Evolutionary conservation across 2,329 filamentous ascomycete genomes (phyloP).

Genomic region (Orbilia blumenaviensis): DNA sequence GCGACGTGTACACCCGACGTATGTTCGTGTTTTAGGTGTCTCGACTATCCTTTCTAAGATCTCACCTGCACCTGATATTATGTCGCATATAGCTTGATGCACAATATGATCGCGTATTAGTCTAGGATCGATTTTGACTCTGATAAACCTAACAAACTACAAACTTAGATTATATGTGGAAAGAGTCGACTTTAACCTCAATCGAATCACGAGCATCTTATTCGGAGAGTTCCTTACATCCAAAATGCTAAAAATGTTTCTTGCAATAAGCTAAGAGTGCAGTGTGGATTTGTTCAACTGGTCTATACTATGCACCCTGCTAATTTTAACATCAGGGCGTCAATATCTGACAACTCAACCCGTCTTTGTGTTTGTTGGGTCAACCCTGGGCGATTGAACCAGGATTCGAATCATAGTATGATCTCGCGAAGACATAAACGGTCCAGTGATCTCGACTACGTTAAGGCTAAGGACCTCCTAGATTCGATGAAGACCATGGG

Average conservation of each 20-base stretch:
- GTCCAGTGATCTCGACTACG: neutral
- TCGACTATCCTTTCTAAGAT: neutral
- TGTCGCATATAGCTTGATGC: no score
- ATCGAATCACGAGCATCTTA: no score
- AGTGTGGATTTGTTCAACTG: constrained; percentile 10
- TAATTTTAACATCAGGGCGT: constrained; percentile 46
- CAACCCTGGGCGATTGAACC: constrained; percentile 12
- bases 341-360: constrained; percentile 48
- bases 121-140: no score
- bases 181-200: no score
- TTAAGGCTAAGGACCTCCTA: neutral
- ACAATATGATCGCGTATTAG: no score
- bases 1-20: neutral
- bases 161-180: no score
- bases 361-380: constrained; percentile 24
- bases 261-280: constrained; percentile 31
- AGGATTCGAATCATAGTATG: neutral
- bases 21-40: neutral
- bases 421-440: neutral
- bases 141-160: no score
- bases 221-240: no score
- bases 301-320: constrained; percentile 45
- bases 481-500: constrained; percentile 19
- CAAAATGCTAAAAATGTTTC: no score
- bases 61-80: no score